Conservation (phyloP, 75 land plant genomes). For the Pinus albicaulis region DNA sequence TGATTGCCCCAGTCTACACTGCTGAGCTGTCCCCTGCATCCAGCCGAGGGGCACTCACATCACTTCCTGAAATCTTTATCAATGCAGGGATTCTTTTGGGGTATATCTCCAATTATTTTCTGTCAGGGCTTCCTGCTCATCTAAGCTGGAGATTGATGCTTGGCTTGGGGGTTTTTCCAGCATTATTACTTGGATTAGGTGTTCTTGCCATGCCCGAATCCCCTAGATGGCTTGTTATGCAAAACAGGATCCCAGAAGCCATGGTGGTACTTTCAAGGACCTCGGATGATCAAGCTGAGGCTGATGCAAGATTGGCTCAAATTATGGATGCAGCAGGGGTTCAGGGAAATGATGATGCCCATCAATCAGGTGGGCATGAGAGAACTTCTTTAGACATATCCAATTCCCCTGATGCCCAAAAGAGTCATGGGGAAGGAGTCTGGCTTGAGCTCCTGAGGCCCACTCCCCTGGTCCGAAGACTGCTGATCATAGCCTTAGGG, state of each 20-base stretch:
- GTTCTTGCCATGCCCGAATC: conserved; percentile 66
- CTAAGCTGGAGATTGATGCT: conserved; percentile 75
- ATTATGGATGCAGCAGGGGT: conserved; percentile 44
- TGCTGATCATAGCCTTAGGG: conserved; percentile 74
- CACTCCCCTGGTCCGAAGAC: conserved; percentile 53
- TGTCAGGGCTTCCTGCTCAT: conserved; percentile 42
- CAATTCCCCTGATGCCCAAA: not conserved
- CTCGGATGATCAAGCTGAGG: conserved; percentile 46
- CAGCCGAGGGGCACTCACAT: conserved; percentile 58
- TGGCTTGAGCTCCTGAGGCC: conserved; percentile 65
- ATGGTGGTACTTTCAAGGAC: conserved; percentile 48
- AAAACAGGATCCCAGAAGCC: conserved; percentile 61
- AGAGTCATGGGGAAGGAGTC: conserved; percentile 33
- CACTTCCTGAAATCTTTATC: conserved; percentile 74
- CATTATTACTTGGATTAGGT: conserved; percentile 57
- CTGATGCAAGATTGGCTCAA: conserved; percentile 49
- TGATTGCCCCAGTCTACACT: conserved; percentile 82
- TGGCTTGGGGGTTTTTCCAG: conserved; percentile 70
- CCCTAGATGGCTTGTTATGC: conserved; percentile 75
- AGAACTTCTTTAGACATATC: not conserved
- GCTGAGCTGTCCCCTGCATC: conserved; percentile 70
- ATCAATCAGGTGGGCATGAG: not conserved
- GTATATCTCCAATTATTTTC: conserved; percentile 56
- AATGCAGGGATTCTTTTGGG: conserved; percentile 72
- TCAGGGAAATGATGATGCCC: not conserved